These are phyloP conservation scores for Colletotrichum shisoi DNA, from an alignment of 2,329 filamentous ascomycete species.

Conservation along the genomic window DNA sequence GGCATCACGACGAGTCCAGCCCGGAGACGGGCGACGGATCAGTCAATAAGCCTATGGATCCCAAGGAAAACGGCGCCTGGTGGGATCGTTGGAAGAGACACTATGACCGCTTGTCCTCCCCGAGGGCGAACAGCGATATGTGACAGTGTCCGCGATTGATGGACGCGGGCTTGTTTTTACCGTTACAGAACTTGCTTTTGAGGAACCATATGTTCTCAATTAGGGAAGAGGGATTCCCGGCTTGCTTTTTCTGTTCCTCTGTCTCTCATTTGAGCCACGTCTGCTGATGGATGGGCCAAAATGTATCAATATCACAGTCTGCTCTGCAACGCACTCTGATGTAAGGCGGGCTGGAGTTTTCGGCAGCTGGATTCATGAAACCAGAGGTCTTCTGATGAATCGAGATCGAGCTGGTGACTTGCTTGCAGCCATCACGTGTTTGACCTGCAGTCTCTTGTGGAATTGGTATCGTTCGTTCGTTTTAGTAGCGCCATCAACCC, in stretches of 20 bases:
- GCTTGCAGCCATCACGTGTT: not conserved
- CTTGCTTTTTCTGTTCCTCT: not conserved
- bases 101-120: not conserved
- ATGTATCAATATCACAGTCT: slow-evolving; percentile 2
- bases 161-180: not conserved
- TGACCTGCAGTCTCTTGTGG: not conserved
- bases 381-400: not conserved
- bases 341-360: slow-evolving; percentile 1
- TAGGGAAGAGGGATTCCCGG: not conserved
- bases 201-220: too few species aligned
- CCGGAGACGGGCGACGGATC: slow-evolving; percentile 21
- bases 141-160: not conserved
- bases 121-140: not conserved
- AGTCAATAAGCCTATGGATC: not conserved
- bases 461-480: not conserved
- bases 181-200: not conserved
- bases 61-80: slow-evolving; percentile 1
- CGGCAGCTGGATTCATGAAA: slow-evolving; percentile 19
- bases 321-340: slow-evolving; percentile 3
- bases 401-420: too few species aligned
- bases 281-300: not conserved
- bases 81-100: slow-evolving; percentile 30
- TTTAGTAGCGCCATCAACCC: not conserved
- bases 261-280: not conserved
- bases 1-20: slow-evolving; percentile 47